Evolutionary conservation across 495 filamentous ascomycete species (phyloP), one percentile per base, ranked within the genome.

Genomic region (Penicillium dipodomyicola): DNA sequence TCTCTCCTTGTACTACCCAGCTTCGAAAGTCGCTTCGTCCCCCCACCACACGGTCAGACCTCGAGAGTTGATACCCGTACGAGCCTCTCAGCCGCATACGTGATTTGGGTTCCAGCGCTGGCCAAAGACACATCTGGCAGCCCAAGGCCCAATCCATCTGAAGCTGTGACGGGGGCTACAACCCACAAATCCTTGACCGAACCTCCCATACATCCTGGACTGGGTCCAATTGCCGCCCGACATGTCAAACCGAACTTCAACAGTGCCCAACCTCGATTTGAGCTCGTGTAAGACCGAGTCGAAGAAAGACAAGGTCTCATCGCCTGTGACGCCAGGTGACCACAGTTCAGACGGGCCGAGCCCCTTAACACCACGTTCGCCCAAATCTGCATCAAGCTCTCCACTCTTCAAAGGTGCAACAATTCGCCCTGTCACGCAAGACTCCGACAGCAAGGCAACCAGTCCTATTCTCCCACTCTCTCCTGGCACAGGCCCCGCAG

Each of bases 401-500:
- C 71, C 75, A 10, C 68, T 73, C 52, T 65, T 72, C 62, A 76
- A 75, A 41, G 74, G 71, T 29, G 60, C 73, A 25, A 77, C 74
- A 8, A 77, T 79, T 52, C 75, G 76, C 40, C 71, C 76, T 14
- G 76, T 77, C 59, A 73, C 72, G 25, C 64, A 75, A 58, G 74
- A 77, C 17, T 73, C 74, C 9, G 66, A 64, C 60, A 60, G 56
- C 61, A 66, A 67, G 25, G 64, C 63, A 23, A 66, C 64, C 52
- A 74, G 72, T 50, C 68, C 70, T 54, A 70, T 67, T 17, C 61
- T 69, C 33, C 62, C 73, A 33, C 47, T 57, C 8, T 76, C 74
- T 39, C 69, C 75, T 20, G 52, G 55, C 14, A 43, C 60, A n/a
- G 49, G 46, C 30, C 43, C 63, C 33, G 43, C 67, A 17, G 69